Base-by-base conservation (phyloP, 495 filamentous ascomycete species). In the Aspergillus avenaceus region DNA sequence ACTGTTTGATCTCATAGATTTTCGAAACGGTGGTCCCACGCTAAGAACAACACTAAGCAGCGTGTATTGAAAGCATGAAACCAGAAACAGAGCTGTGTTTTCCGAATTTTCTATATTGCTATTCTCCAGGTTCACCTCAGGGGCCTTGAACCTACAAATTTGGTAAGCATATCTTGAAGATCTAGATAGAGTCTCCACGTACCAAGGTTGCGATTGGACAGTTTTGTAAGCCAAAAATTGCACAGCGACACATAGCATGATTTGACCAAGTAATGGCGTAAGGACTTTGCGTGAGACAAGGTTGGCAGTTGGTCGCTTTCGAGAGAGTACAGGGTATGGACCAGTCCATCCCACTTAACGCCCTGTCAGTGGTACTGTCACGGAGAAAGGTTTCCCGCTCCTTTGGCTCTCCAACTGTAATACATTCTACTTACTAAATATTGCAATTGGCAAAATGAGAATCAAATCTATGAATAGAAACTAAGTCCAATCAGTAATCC, bases 11-110 rank as follows among this genome's bases (percentile, higher is more conserved):
- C 72, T 71, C 77, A 95, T 90, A 8, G 83, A 73, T 59, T 90
- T 87, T 42, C 95, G 76, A 68, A 95, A 99, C 8, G 95, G 95
- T 14, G 81, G 80, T 5, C 95, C 95, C 36, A 92, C 88, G 56
- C 86, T 96, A 12, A 97, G 75, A 12, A 97, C 86, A 48, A 97
- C 76, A 12, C 86, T 95, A 1, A 88, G 82, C 27, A 96, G 74
- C 32, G 93, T 91, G 67, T 99, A 99, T 66, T 97, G 91, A 61
- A 88, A 97, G 58, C 89, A 95, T 1, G 89, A 95, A 19, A 90
- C 72, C 38, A 97, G 69, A 69, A 97, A 99, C 14, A 99, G 71
- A 0, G 85, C 80, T 0, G 91, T 95, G 56, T 97, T 97, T 62
- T 97, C 85, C 11, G 91, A 96, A 58, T 97, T 97, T 47, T 81